Percentiles rank a stretch among this genome's conserved stretches.
These are phyloP conservation scores for Echinosophora koreensis DNA, from an alignment of 306 rosid species.

Conservation along the genomic window DNA sequence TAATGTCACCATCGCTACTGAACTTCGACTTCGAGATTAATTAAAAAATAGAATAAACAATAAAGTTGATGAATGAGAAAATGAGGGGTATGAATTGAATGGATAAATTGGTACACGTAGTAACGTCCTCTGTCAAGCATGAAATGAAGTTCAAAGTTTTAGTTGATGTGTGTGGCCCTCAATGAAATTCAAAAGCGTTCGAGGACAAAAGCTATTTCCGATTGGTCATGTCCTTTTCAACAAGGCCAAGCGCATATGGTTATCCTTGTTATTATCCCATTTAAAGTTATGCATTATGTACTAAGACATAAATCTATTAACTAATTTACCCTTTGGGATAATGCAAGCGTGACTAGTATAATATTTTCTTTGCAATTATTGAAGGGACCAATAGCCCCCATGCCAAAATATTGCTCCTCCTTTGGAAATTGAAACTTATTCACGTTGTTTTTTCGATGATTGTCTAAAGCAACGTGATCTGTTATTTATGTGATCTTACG, in stretches of 20 bases:
- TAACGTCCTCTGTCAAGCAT: slow-evolving; percentile 5
- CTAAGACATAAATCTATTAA: slow-evolving; percentile 3
- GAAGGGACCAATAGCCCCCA: slow-evolving; percentile 20
- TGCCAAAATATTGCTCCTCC: slow-evolving; percentile 14
- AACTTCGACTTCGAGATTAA: slow-evolving; percentile 37
- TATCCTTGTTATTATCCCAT: slow-evolving; percentile 26
- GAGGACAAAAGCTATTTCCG: slow-evolving; percentile 37
- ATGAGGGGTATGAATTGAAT: background rate
- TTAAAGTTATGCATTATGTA: slow-evolving; percentile 27
- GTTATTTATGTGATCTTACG: background rate
- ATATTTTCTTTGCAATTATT: slow-evolving; percentile 48
- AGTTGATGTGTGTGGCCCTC: slow-evolving; percentile 42
- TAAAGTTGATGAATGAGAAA: background rate
- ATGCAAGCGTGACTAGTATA: slow-evolving; percentile 2
- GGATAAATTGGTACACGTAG: slow-evolving; percentile 9
- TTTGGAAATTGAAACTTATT: slow-evolving; percentile 27
- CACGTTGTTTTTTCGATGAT: background rate
- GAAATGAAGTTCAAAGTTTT: slow-evolving; percentile 29
- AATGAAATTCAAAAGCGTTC: background rate
- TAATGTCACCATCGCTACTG: slow-evolving; percentile 23
- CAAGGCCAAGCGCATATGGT: slow-evolving; percentile 19
- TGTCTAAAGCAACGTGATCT: background rate
- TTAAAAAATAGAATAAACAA: background rate
- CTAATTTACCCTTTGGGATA: slow-evolving; percentile 37
- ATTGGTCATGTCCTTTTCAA: slow-evolving; percentile 43